Conservation (phyloP, 1,284 basidiomycete genomes). For the Puccinia polysora region DNA sequence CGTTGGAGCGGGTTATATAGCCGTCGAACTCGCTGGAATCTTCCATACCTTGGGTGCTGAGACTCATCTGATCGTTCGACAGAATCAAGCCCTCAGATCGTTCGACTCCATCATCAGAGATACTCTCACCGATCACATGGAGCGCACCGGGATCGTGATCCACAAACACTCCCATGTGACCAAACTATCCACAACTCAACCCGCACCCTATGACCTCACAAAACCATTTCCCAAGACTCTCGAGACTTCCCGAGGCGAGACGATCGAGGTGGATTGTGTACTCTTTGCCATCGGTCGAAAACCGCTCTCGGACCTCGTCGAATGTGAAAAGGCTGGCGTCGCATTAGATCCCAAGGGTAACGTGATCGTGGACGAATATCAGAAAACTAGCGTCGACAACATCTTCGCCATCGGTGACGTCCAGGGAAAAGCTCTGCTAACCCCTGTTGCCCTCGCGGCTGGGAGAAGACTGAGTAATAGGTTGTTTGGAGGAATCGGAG, state of each 20-base stretch:
- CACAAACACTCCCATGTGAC: slow-evolving; percentile 73
- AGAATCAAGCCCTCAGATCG: slow-evolving; percentile 80
- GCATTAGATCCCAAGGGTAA: slow-evolving; percentile 72
- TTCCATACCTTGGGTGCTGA: slow-evolving; percentile 65
- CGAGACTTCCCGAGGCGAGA: slow-evolving; percentile 65
- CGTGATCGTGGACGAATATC: slow-evolving; percentile 83
- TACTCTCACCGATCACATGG: slow-evolving; percentile 87
- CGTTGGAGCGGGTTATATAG: slow-evolving; percentile 95
- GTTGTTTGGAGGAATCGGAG: slow-evolving; percentile 74
- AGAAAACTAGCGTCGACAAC: slow-evolving; percentile 69
- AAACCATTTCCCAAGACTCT: slow-evolving; percentile 56
- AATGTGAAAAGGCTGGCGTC: slow-evolving; percentile 72
- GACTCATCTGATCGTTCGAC: slow-evolving; percentile 84
- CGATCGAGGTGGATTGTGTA: slow-evolving; percentile 77
- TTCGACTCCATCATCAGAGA: slow-evolving; percentile 88
- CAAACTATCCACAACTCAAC: slow-evolving; percentile 55
- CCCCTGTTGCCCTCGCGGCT: slow-evolving; percentile 97
- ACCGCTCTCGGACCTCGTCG: slow-evolving; percentile 71
- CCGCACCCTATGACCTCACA: slow-evolving; percentile 5
- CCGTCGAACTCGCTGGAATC: slow-evolving; percentile 64
- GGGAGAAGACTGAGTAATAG: slow-evolving; percentile 82
- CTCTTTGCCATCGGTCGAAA: slow-evolving; percentile 93
- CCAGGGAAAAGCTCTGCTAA: slow-evolving; percentile 82
- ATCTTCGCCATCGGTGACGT: slow-evolving; percentile 88
- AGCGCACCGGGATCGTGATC: slow-evolving; percentile 79